phyloP scores from a whole-genome alignment of 352 stramenopile genomes.

The Globisporangium spiculum region DNA sequence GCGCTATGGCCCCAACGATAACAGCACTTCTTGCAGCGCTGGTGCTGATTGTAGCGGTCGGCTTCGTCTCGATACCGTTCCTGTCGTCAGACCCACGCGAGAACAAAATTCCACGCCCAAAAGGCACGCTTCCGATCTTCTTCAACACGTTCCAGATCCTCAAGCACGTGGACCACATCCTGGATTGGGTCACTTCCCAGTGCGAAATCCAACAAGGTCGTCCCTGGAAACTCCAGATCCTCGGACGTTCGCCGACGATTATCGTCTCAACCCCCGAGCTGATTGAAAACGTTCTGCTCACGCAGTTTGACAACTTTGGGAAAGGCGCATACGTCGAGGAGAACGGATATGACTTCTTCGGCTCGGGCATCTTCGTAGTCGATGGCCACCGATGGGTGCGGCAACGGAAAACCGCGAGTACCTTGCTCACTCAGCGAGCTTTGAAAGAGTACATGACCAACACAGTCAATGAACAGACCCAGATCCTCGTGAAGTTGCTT shows the following conservation, averaged over 20 bases:
- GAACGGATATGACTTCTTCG: no score
- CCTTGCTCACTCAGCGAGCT: constrained; percentile 26
- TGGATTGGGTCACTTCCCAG: neutral
- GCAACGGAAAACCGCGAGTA: constrained; percentile 30
- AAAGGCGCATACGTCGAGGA: neutral
- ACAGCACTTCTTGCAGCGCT: no score
- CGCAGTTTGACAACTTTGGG: neutral
- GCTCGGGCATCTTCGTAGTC: constrained; percentile 19
- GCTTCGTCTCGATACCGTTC: no score
- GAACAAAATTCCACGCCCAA: neutral
- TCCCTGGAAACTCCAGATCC: neutral
- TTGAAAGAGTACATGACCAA: constrained; percentile 18
- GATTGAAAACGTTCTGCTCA: neutral
- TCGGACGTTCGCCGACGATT: neutral
- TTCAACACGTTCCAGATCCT: neutral
- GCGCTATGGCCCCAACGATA: no score
- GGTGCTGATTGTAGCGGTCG: no score
- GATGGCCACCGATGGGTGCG: constrained; percentile 27
- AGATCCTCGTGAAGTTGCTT: constrained; percentile 23
- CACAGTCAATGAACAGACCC: constrained; percentile 22
- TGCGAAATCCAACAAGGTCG: neutral
- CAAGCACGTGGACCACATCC: neutral
- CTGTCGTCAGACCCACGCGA: no score
- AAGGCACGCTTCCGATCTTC: neutral
- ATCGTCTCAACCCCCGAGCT: neutral